Evolutionary conservation across 805 yeast genomes (phyloP), one percentile per base, ranked within the genome.

Genomic region (Cyberlindnera saturnus): DNA sequence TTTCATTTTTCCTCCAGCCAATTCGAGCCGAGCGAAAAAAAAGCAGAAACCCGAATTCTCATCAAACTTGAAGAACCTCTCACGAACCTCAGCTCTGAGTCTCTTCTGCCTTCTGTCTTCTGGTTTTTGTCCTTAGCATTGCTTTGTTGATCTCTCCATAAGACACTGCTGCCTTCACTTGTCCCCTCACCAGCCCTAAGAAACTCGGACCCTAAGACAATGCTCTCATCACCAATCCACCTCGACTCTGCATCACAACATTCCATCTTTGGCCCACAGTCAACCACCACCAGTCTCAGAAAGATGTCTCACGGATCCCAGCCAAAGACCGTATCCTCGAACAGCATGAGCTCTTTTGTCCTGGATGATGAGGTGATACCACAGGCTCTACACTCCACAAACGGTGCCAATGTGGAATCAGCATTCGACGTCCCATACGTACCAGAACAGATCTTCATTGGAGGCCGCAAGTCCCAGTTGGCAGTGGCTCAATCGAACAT

Each of bases 401-500:
- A 40, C 42, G 38, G 38, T 39, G 8, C 35, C n/a, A 42, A 45
- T 2, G 29, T 41, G 16, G 41, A 52, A 2, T 41, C 43, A n/a
- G 23, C 42, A 8, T 41, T 50, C 15, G 40, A 43, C 35, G 37
- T 53, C 38, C 53, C 56, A 11, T 52, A 51, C 41, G 45, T 57
- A 17, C 61, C 61, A 29, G 58, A 56, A n/a, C 51, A 51, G 41
- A 46, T 57, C 32, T 50, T 46, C 40, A 82, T 93, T 26, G 99
- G 98, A 31, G 96, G 98, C 20, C 79, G 99, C 62, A 82, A 83
- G 62, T 87, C 96, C 16, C 73, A 77, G 53, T 70, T 93, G 50
- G 99, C 99, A 1, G 88, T 93, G 14, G 76, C 77, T 5, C 99
- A 93, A 72, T 77, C 88, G 34, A 83, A 86, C 56, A 76, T 77